Evolutionary conservation across 2,329 filamentous ascomycete genomes (phyloP).

Genomic region (Onygenales sp.): DNA sequence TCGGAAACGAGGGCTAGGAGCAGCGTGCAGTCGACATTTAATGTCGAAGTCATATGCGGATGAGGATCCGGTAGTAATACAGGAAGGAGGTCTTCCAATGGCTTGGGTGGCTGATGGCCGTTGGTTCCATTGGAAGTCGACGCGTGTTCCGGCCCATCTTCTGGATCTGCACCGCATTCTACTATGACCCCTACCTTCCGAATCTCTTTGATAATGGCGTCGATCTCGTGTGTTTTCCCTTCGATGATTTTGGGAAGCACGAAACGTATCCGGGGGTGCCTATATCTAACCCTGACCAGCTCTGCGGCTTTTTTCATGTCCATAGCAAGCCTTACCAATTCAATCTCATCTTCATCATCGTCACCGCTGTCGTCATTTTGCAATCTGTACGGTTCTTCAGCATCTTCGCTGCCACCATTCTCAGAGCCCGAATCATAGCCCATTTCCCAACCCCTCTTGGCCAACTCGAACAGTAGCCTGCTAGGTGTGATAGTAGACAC

Average conservation of each 20-base stretch:
- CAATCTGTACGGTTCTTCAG: slow-evolving; percentile 15
- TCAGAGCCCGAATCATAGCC: slow-evolving; percentile 38
- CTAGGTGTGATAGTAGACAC: slow-evolving; percentile 57
- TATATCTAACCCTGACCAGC: slow-evolving; percentile 49
- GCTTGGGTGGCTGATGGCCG: neutral
- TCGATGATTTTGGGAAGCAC: slow-evolving; percentile 51
- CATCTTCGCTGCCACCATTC: slow-evolving; percentile 27
- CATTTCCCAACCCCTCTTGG: slow-evolving; percentile 56
- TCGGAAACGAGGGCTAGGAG: slow-evolving; percentile 65
- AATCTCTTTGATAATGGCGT: slow-evolving; percentile 47
- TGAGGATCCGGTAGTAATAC: slow-evolving; percentile 32
- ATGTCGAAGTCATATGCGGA: slow-evolving; percentile 31
- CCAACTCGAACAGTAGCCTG: slow-evolving; percentile 57
- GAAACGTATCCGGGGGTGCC: slow-evolving; percentile 49
- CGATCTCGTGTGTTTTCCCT: slow-evolving; percentile 44
- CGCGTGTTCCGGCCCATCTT: neutral
- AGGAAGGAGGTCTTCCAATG: slow-evolving; percentile 15
- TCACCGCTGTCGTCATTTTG: slow-evolving; percentile 32
- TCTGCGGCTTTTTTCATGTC: slow-evolving; percentile 50
- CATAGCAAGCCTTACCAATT: slow-evolving; percentile 51
- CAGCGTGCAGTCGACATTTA: slow-evolving; percentile 51
- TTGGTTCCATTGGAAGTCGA: slow-evolving; percentile 4
- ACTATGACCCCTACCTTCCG: slow-evolving; percentile 40
- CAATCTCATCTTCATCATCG: slow-evolving; percentile 47
- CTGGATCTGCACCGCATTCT: slow-evolving; percentile 21